Conservation (phyloP, 768 basidiomycete species). For the Jaapia argillacea region DNA sequence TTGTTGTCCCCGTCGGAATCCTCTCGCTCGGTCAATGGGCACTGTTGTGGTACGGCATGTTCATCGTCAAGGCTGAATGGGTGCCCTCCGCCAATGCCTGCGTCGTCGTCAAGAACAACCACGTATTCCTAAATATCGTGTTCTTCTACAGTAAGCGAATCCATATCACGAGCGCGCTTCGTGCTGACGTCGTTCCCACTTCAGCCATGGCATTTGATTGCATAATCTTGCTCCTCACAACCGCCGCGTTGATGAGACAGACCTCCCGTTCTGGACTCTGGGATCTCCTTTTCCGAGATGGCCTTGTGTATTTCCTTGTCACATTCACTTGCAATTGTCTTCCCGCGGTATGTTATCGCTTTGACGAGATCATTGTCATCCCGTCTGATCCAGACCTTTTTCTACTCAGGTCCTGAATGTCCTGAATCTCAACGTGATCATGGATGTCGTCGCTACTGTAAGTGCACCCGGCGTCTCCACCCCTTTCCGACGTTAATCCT, state of each 20-base stretch:
- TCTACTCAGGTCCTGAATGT: constrained; percentile 39
- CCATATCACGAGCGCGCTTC: constrained; percentile 1
- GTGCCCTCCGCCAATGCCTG: constrained; percentile 30
- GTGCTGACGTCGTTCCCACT: constrained; percentile 3
- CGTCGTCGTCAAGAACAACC: constrained; percentile 40
- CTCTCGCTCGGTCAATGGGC: constrained; percentile 58
- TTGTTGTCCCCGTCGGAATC: constrained; percentile 39
- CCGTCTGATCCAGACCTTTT: too few species aligned
- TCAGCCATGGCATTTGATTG: constrained; percentile 66
- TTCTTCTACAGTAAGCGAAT: constrained; percentile 58
- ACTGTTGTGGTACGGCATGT: constrained; percentile 60
- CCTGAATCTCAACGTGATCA: constrained; percentile 53
- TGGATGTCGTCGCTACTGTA: constrained; percentile 28
- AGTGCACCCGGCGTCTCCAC: neutral
- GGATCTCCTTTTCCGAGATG: constrained; percentile 63
- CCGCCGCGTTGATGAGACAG: constrained; percentile 36
- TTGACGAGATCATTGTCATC: too few species aligned
- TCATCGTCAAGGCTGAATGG: constrained; percentile 52
- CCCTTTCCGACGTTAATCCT: too few species aligned
- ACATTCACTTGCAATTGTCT: constrained; percentile 58
- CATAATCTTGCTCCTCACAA: constrained; percentile 45
- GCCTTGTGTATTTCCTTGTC: constrained; percentile 58
- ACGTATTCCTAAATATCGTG: constrained; percentile 47
- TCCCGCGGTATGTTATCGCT: constrained; percentile 55
- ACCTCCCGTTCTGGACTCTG: constrained; percentile 48